phyloP scores from a whole-genome alignment of 495 filamentous ascomycete species.

The Talaromyces adpressus region DNA sequence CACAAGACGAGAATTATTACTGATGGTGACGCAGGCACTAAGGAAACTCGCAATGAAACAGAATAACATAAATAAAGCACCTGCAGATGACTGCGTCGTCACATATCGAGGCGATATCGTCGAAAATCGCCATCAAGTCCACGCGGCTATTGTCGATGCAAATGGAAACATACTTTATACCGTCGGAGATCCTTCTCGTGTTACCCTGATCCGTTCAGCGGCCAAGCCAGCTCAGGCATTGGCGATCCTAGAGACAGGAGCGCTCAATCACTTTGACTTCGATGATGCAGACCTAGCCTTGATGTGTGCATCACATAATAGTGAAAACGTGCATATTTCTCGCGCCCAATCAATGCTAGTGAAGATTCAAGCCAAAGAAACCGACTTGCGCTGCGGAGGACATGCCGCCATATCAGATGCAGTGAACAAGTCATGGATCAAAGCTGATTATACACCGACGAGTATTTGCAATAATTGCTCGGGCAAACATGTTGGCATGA shows the following conservation, averaged over 20 bases:
- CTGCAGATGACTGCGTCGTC: conserved; percentile 16
- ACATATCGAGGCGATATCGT: conserved; percentile 22
- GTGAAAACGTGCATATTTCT: conserved; percentile 29
- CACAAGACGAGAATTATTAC: background rate
- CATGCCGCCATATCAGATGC: conserved; percentile 23
- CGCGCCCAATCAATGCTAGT: conserved; percentile 26
- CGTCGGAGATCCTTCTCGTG: conserved; percentile 28
- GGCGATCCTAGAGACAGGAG: conserved; percentile 26
- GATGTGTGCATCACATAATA: conserved; percentile 40
- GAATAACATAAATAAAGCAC: background rate
- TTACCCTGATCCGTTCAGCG: conserved; percentile 32
- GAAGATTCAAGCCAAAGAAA: conserved; percentile 16
- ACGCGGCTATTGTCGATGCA: conserved; percentile 28
- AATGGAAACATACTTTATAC: conserved; percentile 22
- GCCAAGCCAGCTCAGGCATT: conserved; percentile 36
- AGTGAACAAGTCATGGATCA: conserved; percentile 29
- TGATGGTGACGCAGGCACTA: background rate
- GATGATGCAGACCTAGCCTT: conserved; percentile 32
- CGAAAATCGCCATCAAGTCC: conserved; percentile 31
- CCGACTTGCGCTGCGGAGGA: conserved; percentile 29
- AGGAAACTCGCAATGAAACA: background rate
- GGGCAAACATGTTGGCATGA: conserved; percentile 35
- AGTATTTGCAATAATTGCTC: conserved; percentile 32
- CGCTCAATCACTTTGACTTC: conserved; percentile 22
- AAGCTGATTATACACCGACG: conserved; percentile 25